Evolutionary conservation across 192 early-diverging fungal species (phyloP), one percentile per base, ranked within the genome.

Genomic region (Funneliformis geosporum): DNA sequence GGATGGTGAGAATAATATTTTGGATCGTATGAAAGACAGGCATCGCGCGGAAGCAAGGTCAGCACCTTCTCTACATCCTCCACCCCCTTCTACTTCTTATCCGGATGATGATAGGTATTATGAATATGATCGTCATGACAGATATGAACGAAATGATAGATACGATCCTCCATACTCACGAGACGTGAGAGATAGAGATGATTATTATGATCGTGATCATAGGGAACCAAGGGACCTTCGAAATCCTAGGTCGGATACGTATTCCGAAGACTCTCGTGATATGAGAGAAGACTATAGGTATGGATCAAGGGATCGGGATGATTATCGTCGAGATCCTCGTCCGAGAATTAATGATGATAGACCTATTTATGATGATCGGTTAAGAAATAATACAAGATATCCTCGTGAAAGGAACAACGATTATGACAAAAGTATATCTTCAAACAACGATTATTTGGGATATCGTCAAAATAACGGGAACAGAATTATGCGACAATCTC

Each of bases 1-100:
- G 25, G 75, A 76, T 40, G 75, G 75, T 0, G 75, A 64, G 33
- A 76, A 76, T 47, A 76, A 76, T 65, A 60, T 76, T 21, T 42
- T 76, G 11, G 75, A 76, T 76, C 23, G 75, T 40, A 76, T 76
- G 75, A 76, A 76, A 38, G 75, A 76, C 42, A 50, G 75, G 11
- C 75, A 76, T 65, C 60, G 75, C 14, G 60, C 62, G 23, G 75
- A 76, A 65, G 60, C 61, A 5, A 46, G 75, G 9, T 61, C 75
- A 25, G 5, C 33, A 42, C 75, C 28, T 60, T 18, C 50, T 16
- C 0, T 55, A 4, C 25, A n/a, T 8, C 75, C 60, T 23, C 60
- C 59, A 27, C 60, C 18, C 21, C 75, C 60, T 16, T n/a, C n/a
- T 8, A 42, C 38, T 27, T 38, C 21, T 25, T 27, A 14, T 27